phyloP scores from a whole-genome alignment of 2,329 filamentous ascomycete genomes.

The Alternaria triticimaculans region DNA sequence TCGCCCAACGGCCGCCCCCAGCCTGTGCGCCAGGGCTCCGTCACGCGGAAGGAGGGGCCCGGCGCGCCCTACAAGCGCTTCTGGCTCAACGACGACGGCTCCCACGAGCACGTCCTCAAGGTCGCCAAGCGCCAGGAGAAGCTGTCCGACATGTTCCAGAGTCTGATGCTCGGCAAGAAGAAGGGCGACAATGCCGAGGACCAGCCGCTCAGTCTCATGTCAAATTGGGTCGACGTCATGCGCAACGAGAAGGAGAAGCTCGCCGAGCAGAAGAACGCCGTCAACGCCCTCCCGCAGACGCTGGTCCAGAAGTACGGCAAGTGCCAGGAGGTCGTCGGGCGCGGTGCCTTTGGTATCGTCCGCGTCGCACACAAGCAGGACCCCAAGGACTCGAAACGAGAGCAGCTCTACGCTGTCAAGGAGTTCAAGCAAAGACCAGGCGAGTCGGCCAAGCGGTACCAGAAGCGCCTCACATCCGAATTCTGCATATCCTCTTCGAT shows the following conservation, averaged over 20 bases:
- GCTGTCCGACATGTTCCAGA: conserved; percentile 87
- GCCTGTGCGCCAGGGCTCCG: conserved; percentile 41
- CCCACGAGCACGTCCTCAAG: conserved; percentile 87
- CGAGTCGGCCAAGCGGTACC: conserved; percentile 96
- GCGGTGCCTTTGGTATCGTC: conserved; percentile 96
- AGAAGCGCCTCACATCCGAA: conserved; percentile 94
- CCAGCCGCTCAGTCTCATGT: conserved; percentile 88
- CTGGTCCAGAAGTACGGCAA: conserved; percentile 97
- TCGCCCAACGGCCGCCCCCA: conserved; percentile 32
- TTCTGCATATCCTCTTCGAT: conserved; percentile 98
- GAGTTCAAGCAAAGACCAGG: conserved; percentile 94
- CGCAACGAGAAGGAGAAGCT: conserved; percentile 83
- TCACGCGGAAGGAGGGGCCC: conserved; percentile 37
- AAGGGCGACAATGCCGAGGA: conserved; percentile 73
- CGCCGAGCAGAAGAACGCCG: conserved; percentile 77
- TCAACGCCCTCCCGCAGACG: conserved; percentile 76
- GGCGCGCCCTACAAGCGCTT: conserved; percentile 56
- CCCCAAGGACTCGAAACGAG: conserved; percentile 74
- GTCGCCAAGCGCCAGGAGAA: conserved; percentile 94
- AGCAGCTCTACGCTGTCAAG: conserved; percentile 96
- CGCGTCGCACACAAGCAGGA: conserved; percentile 96
- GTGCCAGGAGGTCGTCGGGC: conserved; percentile 95
- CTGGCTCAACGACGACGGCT: conserved; percentile 67
- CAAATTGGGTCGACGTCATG: conserved; percentile 93
- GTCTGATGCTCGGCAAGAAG: conserved; percentile 80